Percentiles rank a stretch among this genome's conserved stretches.
phyloP scores from a whole-genome alignment of 2,329 filamentous ascomycete genomes.

The Paracoccidioides brasiliensis region DNA sequence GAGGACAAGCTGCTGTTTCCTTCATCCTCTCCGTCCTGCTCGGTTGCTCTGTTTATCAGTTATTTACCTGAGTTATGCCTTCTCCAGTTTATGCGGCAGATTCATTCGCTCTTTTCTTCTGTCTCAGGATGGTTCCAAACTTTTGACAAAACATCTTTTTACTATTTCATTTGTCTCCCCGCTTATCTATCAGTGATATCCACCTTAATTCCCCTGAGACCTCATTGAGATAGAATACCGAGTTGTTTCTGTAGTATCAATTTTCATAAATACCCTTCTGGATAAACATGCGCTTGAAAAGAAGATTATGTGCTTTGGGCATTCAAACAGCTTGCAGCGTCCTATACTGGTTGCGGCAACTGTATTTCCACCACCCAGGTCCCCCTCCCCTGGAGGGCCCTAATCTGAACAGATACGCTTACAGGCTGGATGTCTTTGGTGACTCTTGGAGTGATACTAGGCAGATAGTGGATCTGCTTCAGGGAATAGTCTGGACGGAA shows the following conservation, averaged over 20 bases:
- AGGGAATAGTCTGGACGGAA: constrained; percentile 23
- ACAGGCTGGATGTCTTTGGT: constrained; percentile 26
- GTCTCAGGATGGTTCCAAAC: too few species aligned
- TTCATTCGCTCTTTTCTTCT: too few species aligned
- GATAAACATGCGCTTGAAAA: constrained; percentile 16
- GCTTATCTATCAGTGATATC: too few species aligned
- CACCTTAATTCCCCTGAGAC: too few species aligned
- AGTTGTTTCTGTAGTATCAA: neutral
- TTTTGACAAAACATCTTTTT: too few species aligned
- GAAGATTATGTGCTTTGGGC: constrained; percentile 21
- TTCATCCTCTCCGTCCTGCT: too few species aligned
- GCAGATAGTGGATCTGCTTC: constrained; percentile 13
- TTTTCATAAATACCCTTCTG: neutral
- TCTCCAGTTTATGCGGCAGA: too few species aligned
- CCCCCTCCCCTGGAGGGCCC: constrained; percentile 8
- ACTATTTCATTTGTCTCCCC: too few species aligned
- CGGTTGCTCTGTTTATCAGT: too few species aligned
- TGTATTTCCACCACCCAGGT: constrained; percentile 16
- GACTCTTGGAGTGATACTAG: constrained; percentile 29
- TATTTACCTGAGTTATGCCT: too few species aligned
- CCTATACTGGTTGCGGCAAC: constrained; percentile 18
- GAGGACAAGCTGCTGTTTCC: too few species aligned
- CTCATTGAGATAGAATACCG: neutral
- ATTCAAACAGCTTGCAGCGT: constrained; percentile 20
- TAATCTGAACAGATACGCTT: constrained; percentile 13